phyloP scores from a whole-genome alignment of 257 asterid genomes.

The Echium plantagineum region DNA sequence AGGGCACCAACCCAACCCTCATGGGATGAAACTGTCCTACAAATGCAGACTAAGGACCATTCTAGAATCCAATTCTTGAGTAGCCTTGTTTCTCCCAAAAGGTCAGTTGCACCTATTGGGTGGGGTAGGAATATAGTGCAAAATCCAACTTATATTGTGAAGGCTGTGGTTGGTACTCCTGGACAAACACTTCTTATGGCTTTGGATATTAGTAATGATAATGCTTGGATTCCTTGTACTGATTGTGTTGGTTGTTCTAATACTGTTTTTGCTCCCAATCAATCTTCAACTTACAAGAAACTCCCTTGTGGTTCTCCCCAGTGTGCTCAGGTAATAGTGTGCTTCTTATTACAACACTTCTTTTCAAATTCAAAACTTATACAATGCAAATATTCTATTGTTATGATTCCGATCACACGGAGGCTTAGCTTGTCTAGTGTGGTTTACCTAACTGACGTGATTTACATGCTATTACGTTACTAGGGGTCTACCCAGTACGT shows the following conservation, averaged over 20 bases:
- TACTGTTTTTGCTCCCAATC: slow-evolving; percentile 24
- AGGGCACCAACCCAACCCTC: slow-evolving; percentile 27
- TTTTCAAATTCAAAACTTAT: not conserved
- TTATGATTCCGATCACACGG: too few relatives aligned
- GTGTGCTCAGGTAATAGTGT: slow-evolving; percentile 44
- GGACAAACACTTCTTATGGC: slow-evolving; percentile 55
- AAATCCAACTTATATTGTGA: slow-evolving; percentile 63
- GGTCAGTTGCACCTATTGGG: slow-evolving; percentile 52
- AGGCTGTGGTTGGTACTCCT: slow-evolving; percentile 62
- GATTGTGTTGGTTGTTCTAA: slow-evolving; percentile 67
- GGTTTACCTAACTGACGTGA: too few relatives aligned
- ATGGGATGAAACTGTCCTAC: slow-evolving; percentile 59
- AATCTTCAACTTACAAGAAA: slow-evolving; percentile 49
- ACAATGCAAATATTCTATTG: too few relatives aligned
- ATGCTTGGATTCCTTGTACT: slow-evolving; percentile 69
- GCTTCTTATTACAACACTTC: not conserved
- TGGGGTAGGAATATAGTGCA: slow-evolving; percentile 54
- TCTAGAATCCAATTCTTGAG: slow-evolving; percentile 46
- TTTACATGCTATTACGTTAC: too few relatives aligned
- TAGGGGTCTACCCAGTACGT: too few relatives aligned
- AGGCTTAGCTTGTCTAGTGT: too few relatives aligned
- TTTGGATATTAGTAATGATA: slow-evolving; percentile 71
- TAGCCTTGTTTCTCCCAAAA: slow-evolving; percentile 51
- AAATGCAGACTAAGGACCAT: slow-evolving; percentile 58
- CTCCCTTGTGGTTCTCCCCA: slow-evolving; percentile 49